Evolutionary conservation across 495 filamentous ascomycete species (phyloP).

Genomic region (Bacidia rubella): DNA sequence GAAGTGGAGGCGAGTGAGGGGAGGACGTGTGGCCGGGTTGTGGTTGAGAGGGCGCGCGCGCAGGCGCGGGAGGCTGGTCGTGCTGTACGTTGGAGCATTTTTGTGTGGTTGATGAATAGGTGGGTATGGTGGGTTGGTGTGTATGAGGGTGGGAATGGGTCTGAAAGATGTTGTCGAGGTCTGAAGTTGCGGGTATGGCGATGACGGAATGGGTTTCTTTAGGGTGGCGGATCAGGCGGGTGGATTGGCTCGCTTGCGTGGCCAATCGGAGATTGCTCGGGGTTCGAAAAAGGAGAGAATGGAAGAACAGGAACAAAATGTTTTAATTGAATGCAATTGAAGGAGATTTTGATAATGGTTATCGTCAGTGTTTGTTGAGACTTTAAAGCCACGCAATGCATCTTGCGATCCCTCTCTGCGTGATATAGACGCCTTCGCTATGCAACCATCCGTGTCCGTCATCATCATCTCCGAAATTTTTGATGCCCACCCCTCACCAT

Average conservation of each 20-base stretch:
- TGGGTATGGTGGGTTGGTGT: neutral
- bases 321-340: neutral
- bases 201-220: neutral
- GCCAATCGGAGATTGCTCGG: neutral
- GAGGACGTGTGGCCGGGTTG: constrained; percentile 10
- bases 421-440: constrained; percentile 3
- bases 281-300: too few species aligned
- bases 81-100: neutral
- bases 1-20: constrained; percentile 31
- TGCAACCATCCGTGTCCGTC: constrained; percentile 1
- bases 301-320: too few species aligned
- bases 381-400: neutral
- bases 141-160: neutral
- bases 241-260: neutral
- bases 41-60: constrained; percentile 26
- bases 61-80: constrained; percentile 34
- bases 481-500: too few species aligned
- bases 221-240: neutral
- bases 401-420: neutral
- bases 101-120: neutral
- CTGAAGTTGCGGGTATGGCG: too few species aligned
- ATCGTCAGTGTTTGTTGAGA: neutral
- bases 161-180: neutral
- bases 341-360: neutral
- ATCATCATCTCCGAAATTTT: too few species aligned